Base-by-base conservation (phyloP, 2,329 filamentous ascomycete genomes). In the Beauveria sp. region DNA sequence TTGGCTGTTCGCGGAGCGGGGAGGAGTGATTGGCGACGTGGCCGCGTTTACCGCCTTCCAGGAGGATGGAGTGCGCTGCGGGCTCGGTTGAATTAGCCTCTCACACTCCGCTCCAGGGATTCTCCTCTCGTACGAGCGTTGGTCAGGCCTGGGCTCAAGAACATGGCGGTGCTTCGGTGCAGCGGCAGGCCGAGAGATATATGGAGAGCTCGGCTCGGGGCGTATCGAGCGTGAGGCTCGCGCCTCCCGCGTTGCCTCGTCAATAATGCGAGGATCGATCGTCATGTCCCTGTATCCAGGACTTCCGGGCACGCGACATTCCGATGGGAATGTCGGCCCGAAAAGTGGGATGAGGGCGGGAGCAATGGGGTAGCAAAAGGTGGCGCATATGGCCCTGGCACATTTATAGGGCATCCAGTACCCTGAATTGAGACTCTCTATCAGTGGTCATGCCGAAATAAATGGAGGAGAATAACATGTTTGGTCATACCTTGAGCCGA, bases 381-480 rank as follows among this genome's bases (percentile, higher is more conserved):
- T 97, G 4, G 90, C 84, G 69, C 93, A 96, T 57, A 99, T 79
- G 12, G 91, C 92, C 74, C 84, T 89, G 52, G 95, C 95, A 66
- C 92, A 96, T 45, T 85, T 78, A 69, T 87, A 98, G 2, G 93
- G 93, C 84, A 98, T 91, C 95, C 95, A 99, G 74, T 98, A 99
- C 40, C 95, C 92, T 96, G 10, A 5, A 28, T 42, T 24, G 7
- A 9, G 20, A 14, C 34, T 24, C 18, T 24, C 2, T 40, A 24
- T 49, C 50, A 65, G 52, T 50, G 5, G 38, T 8, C 7, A 46
- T 52, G 47, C 30, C 16, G 24, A 24, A 6, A 45, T 16, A 3
- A 34, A 34, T 40, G 43, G 43, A n/a, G 46, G 26, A 50, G 40
- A 61, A 46, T 16, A 22, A 24, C 16, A 42, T 38, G 26, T 54